Evolutionary conservation across 1,284 basidiomycete species (phyloP).

Genomic region (Cryptococcus sp.): DNA sequence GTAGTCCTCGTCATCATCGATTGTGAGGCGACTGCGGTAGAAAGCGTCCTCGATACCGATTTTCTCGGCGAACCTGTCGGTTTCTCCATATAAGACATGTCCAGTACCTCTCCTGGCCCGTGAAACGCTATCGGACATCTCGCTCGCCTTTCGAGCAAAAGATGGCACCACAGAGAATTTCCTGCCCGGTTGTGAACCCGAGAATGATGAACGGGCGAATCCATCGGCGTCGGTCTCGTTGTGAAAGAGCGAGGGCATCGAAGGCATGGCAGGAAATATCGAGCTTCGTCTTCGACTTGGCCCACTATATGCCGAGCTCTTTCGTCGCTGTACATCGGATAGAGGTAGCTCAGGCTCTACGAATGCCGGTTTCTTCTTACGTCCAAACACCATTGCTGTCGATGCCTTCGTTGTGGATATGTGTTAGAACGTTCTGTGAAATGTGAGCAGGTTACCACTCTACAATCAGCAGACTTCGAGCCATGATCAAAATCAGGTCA

Average conservation of each 20-base stretch:
- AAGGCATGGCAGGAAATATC: slow-evolving; percentile 10
- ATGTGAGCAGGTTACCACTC: no score
- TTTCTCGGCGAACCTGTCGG: slow-evolving; percentile 5
- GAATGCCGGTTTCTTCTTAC: slow-evolving; percentile 23
- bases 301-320: neutral
- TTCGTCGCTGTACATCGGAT: neutral
- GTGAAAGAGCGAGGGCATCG: slow-evolving; percentile 9
- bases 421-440: neutral
- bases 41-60: slow-evolving; percentile 20
- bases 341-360: slow-evolving; percentile 21
- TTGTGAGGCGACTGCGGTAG: slow-evolving; percentile 15
- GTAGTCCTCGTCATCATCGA: slow-evolving; percentile 25
- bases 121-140: neutral
- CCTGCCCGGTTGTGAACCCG: neutral
- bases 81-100: slow-evolving; percentile 26
- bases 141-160: slow-evolving; percentile 21
- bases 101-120: neutral
- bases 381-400: slow-evolving; percentile 21
- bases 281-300: slow-evolving; percentile 6
- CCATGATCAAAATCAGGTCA: neutral
- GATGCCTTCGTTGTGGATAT: neutral
- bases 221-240: neutral
- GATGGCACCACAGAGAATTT: slow-evolving; percentile 18
- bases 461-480: no score
- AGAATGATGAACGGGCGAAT: neutral